Conservation (phyloP, 805 yeast genomes). For the Cyberlindnera japonica region DNA sequence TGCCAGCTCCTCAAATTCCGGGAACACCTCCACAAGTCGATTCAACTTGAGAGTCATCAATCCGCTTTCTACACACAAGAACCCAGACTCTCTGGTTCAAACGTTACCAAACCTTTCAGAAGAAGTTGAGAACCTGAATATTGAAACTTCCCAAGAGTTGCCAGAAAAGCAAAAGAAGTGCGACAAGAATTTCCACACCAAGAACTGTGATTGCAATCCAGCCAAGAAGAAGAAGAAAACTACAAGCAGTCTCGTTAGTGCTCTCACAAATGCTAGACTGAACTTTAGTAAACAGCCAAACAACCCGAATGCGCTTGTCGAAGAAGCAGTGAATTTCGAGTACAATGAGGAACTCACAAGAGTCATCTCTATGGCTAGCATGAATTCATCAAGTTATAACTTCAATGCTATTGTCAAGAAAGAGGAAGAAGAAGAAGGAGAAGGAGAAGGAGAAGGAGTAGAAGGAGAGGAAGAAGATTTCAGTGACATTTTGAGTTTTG, state of each 20-base stretch:
- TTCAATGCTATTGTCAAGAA: conserved; percentile 12
- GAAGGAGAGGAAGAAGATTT: not conserved
- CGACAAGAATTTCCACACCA: conserved; percentile 15
- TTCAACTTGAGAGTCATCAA: conserved; percentile 35
- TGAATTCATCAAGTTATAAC: conserved; percentile 24
- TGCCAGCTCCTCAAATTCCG: conserved; percentile 5
- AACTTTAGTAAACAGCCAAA: conserved; percentile 15
- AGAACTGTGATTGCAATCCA: conserved; percentile 16
- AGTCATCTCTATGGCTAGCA: conserved; percentile 25
- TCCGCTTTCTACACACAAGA: conserved; percentile 27
- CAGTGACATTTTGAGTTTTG: not conserved
- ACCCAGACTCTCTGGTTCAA: conserved; percentile 12
- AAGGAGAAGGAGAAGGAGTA: too few relatives aligned
- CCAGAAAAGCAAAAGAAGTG: not conserved
- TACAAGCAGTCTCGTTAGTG: conserved; percentile 18
- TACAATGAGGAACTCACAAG: conserved; percentile 24
- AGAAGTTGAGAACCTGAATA: conserved; percentile 17
- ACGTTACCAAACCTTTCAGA: conserved; percentile 17
- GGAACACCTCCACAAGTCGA: conserved; percentile 17
- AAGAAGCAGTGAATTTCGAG: conserved; percentile 14
- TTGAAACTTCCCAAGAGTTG: conserved; percentile 7
- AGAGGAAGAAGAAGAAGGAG: not conserved
- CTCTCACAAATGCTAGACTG: conserved; percentile 24
- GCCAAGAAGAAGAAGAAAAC: conserved; percentile 22
- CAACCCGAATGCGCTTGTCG: not conserved